Percentiles rank a stretch among this genome's conserved stretches.
Evolutionary conservation across 345 rosid genomes (phyloP).

Genomic region (Cochlearia excelsa): DNA sequence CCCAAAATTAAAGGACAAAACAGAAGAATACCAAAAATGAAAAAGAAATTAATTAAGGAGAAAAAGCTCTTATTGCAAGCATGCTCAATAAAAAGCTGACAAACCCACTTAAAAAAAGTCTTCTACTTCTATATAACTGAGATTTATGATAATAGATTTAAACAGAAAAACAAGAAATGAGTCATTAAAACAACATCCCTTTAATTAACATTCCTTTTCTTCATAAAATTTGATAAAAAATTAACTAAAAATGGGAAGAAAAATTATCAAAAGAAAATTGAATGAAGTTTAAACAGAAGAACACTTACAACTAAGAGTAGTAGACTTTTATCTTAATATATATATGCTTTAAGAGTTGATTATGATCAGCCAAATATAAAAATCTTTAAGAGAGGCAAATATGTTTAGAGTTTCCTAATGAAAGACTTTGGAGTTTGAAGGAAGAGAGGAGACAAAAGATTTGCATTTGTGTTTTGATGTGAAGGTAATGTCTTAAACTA

Average conservation of each 20-base stretch:
- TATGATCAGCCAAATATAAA: slow-evolving; percentile 15
- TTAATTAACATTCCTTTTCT: not conserved
- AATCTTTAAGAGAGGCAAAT: no score
- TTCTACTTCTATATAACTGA: slow-evolving; percentile 25
- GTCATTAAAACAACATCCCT: no score
- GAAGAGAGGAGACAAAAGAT: slow-evolving; percentile 33
- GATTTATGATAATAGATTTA: not conserved
- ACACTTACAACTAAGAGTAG: slow-evolving; percentile 26
- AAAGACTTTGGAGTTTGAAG: slow-evolving; percentile 19
- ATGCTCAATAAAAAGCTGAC: slow-evolving; percentile 35
- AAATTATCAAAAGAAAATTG: slow-evolving; percentile 16
- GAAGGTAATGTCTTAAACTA: slow-evolving; percentile 46
- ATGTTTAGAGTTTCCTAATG: slow-evolving; percentile 11
- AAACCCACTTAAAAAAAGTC: slow-evolving; percentile 36
- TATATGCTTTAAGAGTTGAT: slow-evolving; percentile 20
- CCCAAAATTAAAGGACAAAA: slow-evolving; percentile 32
- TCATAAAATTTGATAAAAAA: not conserved
- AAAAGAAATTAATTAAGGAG: not conserved
- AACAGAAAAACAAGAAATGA: not conserved
- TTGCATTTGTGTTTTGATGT: slow-evolving; percentile 44
- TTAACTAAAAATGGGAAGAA: slow-evolving; percentile 3
- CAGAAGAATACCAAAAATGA: slow-evolving; percentile 20
- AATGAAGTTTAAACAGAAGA: slow-evolving; percentile 6
- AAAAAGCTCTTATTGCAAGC: slow-evolving; percentile 28
- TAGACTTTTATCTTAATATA: slow-evolving; percentile 17